Percentiles rank a stretch among this genome's conserved stretches.
phyloP scores from a whole-genome alignment of 345 rosid genomes.

The Rhizophora apiculata region DNA sequence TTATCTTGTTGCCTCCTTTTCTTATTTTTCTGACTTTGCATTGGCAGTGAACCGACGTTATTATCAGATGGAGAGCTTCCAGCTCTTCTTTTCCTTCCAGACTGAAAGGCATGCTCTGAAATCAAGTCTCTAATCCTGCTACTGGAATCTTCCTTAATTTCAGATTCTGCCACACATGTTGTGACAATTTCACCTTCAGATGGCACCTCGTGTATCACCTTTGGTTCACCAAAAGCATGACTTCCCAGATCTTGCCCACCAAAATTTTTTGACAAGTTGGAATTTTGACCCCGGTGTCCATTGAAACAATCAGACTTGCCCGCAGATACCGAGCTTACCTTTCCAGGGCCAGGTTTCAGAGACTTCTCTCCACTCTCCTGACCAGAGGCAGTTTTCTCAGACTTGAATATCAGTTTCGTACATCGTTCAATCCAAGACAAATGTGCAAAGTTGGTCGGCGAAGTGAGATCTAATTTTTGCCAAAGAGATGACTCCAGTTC shows the following conservation, averaged over 20 bases:
- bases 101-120: constrained; percentile 39
- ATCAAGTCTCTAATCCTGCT: constrained; percentile 30
- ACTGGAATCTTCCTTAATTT: constrained; percentile 19
- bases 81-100: constrained; percentile 57
- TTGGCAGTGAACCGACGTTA: constrained; percentile 22
- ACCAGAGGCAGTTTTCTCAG: constrained; percentile 35
- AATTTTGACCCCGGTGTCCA: constrained; percentile 19
- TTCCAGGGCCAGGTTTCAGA: constrained; percentile 26
- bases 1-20: constrained; percentile 49
- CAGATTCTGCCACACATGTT: constrained; percentile 22
- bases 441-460: constrained; percentile 47
- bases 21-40: constrained; percentile 37
- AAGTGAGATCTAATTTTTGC: constrained; percentile 30
- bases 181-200: constrained; percentile 23
- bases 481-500: constrained; percentile 39
- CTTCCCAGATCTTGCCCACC: constrained; percentile 15
- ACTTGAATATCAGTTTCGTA: constrained; percentile 63
- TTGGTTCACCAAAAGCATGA: constrained; percentile 41
- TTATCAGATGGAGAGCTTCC: constrained; percentile 26
- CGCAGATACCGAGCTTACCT: constrained; percentile 19
- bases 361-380: constrained; percentile 30
- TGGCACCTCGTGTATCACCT: constrained; percentile 48
- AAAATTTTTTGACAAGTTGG: constrained; percentile 9
- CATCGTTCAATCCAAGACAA: constrained; percentile 76
- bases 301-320: constrained; percentile 25